Conservation (phyloP, 2,329 filamentous ascomycete species). For the Pseudovirgaria hyperparasitica region DNA sequence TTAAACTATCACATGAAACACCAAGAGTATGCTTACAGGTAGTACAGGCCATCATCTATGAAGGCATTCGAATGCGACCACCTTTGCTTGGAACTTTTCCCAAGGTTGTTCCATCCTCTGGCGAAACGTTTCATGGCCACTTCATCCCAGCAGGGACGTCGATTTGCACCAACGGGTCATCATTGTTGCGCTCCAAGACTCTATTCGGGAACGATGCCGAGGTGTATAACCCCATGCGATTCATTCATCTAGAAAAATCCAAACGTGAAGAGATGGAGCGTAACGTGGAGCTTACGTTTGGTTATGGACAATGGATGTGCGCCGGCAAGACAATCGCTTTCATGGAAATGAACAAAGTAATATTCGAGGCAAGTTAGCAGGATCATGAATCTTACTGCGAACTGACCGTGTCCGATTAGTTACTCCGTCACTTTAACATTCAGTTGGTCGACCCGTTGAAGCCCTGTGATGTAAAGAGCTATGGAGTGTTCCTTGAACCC, state of each 20-base stretch:
- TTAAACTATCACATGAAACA: no score
- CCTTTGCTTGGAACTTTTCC: conserved; percentile 5
- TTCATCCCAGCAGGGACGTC: conserved; percentile 4
- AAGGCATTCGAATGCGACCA: conserved; percentile 26
- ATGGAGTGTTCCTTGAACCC: no score
- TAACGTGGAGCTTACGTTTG: conserved; percentile 12
- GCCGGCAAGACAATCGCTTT: conserved; percentile 14
- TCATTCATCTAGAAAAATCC: conserved; percentile 22
- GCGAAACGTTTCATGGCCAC: conserved; percentile 6
- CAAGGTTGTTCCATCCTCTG: conserved; percentile 5
- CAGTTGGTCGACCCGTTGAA: no score
- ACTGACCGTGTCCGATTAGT: no score
- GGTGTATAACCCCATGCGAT: conserved; percentile 30
- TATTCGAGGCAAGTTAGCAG: conserved; percentile 23
- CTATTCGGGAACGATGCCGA: conserved; percentile 18
- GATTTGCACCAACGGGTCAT: conserved; percentile 3
- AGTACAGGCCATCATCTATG: conserved; percentile 30
- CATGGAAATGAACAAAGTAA: conserved; percentile 21
- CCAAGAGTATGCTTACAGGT: no score
- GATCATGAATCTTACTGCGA: no score
- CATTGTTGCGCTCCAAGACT: conserved; percentile 1
- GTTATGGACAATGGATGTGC: conserved; percentile 15
- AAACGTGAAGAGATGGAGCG: conserved; percentile 14
- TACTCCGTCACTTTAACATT: no score
- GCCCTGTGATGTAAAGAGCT: no score